phyloP scores from a whole-genome alignment of 192 early-diverging fungal species.

The Coemansia guatemalensis region DNA sequence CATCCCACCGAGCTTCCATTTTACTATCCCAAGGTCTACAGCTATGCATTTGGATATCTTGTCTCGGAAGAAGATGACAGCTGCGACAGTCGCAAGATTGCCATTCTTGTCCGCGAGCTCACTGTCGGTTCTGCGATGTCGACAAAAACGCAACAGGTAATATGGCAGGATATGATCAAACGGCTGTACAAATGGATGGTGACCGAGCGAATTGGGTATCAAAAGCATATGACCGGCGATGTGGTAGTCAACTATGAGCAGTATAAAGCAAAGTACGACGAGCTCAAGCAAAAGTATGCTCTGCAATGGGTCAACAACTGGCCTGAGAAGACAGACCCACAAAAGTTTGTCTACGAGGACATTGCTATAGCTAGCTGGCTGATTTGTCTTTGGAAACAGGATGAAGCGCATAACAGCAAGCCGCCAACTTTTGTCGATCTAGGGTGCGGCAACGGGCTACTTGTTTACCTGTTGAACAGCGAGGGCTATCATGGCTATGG shows the following conservation, averaged over 20 bases:
- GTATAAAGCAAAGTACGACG: constrained; percentile 63
- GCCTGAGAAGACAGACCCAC: constrained; percentile 81
- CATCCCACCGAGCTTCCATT: constrained; percentile 41
- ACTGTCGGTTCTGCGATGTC: constrained; percentile 14
- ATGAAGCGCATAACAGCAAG: constrained; percentile 1
- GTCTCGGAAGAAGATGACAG: background rate
- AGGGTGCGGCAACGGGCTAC: constrained; percentile 83
- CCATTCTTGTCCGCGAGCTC: constrained; percentile 29
- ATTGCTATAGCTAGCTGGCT: constrained; percentile 84
- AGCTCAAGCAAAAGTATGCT: constrained; percentile 69
- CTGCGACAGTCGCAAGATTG: constrained; percentile 3
- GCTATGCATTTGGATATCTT: constrained; percentile 40
- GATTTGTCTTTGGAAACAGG: constrained; percentile 69
- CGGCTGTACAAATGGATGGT: constrained; percentile 72
- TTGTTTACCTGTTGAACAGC: constrained; percentile 68
- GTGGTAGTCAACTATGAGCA: constrained; percentile 66
- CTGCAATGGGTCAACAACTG: constrained; percentile 66
- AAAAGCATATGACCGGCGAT: constrained; percentile 70
- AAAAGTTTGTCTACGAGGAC: constrained; percentile 86
- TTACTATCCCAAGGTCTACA: constrained; percentile 45
- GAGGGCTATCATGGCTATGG: constrained; percentile 76
- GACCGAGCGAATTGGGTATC: constrained; percentile 69
- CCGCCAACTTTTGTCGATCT: constrained; percentile 73
- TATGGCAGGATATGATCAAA: constrained; percentile 64
- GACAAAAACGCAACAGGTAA: constrained; percentile 57